Conservation (phyloP, 2,329 filamentous ascomycete genomes). For the Apiospora kogelbergensis region DNA sequence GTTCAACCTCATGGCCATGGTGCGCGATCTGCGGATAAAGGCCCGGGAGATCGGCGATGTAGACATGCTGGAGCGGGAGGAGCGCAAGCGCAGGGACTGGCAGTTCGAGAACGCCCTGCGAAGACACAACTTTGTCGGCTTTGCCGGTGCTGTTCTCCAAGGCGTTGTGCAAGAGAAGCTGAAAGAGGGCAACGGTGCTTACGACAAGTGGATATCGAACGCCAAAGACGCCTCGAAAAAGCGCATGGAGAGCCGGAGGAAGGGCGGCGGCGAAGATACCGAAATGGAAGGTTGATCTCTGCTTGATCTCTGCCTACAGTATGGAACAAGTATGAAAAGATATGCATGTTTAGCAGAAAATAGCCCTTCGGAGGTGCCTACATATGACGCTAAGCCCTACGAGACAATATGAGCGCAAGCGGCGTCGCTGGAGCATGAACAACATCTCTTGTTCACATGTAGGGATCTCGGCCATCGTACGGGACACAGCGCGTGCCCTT, state of each 20-base stretch:
- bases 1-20: constrained; percentile 94
- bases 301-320: neutral
- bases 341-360: neutral
- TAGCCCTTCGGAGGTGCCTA: neutral
- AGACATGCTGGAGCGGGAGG: constrained; percentile 76
- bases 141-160: constrained; percentile 87
- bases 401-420: neutral
- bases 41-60: constrained; percentile 81
- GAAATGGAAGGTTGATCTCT: constrained; percentile 37
- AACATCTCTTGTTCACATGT: neutral
- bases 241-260: constrained; percentile 37
- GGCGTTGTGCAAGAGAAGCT: constrained; percentile 78
- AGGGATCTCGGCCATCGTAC: neutral
- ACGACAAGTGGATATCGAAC: constrained; percentile 72
- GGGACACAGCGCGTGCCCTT: neutral
- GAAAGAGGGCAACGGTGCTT: constrained; percentile 61
- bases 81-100: constrained; percentile 83
- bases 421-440: neutral
- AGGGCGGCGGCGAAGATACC: constrained; percentile 39
- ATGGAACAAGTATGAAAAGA: neutral
- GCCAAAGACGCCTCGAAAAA: constrained; percentile 58
- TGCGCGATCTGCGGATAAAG: constrained; percentile 74
- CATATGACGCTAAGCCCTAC: neutral
- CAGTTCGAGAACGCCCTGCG: constrained; percentile 92
- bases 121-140: constrained; percentile 94